Percentiles rank a stretch among this genome's conserved stretches.
These are phyloP conservation scores for Geranium rotundifolium DNA, from an alignment of 345 rosid genomes.

Conservation along the genomic window DNA sequence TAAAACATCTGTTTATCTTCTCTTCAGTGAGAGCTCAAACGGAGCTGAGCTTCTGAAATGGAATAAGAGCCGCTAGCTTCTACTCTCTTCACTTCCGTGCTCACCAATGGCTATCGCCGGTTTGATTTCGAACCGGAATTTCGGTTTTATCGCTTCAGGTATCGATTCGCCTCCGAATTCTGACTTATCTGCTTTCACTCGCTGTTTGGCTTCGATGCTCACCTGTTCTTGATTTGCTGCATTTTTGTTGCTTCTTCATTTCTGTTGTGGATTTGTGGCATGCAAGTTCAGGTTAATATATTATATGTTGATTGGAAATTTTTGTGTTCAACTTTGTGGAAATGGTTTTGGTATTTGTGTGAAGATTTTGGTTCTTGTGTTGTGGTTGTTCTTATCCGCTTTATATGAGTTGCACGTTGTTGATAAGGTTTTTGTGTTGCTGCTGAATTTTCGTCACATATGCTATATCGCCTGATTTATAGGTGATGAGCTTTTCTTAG, in stretches of 20 bases:
- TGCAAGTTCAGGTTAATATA: background rate
- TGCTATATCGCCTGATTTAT: no score
- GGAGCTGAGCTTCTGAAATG: constrained; percentile 16
- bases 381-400: background rate
- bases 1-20: constrained; percentile 23
- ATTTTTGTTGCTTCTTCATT: background rate
- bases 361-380: background rate
- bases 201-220: background rate
- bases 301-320: no score
- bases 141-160: constrained; percentile 57
- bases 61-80: constrained; percentile 20
- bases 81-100: background rate
- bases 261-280: background rate
- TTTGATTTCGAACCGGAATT: constrained; percentile 58
- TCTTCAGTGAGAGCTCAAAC: constrained; percentile 5
- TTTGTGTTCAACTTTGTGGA: background rate
- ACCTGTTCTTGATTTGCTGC: background rate
- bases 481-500: background rate
- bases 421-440: background rate
- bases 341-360: background rate
- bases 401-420: background rate
- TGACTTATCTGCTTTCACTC: background rate
- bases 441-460: background rate
- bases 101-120: constrained; percentile 65
- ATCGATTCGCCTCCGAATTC: background rate